Conservation (phyloP, 2,329 filamentous ascomycete genomes). For the Cercospora berteroae region DNA sequence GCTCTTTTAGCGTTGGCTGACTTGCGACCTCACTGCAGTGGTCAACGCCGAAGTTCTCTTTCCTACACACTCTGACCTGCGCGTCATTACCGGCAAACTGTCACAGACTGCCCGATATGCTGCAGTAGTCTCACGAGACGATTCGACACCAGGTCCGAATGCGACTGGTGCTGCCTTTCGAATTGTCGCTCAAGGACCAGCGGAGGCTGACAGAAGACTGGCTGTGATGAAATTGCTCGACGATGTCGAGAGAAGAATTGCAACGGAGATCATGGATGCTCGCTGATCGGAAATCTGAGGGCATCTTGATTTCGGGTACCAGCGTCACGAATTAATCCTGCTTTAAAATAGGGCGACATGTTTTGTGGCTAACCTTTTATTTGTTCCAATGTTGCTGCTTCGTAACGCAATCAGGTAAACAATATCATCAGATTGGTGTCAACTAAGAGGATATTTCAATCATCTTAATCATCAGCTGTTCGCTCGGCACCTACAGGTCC, state of each 20-base stretch:
- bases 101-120: conserved; percentile 20
- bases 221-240: conserved; percentile 28
- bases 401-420: no score
- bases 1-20: conserved; percentile 9
- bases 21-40: conserved; percentile 15
- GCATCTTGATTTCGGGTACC: no score
- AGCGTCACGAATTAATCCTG: no score
- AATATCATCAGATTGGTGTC: no score
- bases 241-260: conserved; percentile 27
- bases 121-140: conserved; percentile 21
- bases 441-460: no score
- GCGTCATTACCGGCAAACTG: conserved; percentile 25
- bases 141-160: conserved; percentile 18
- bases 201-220: conserved; percentile 19
- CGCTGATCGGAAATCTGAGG: not conserved
- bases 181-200: conserved; percentile 24
- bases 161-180: conserved; percentile 22
- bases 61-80: conserved; percentile 22
- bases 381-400: no score
- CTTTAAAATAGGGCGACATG: no score
- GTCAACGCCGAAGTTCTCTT: conserved; percentile 28
- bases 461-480: no score
- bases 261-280: conserved; percentile 24
- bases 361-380: no score
- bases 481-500: no score